phyloP scores from a whole-genome alignment of 2,329 filamentous ascomycete genomes.

The Alternaria ethzedia region DNA sequence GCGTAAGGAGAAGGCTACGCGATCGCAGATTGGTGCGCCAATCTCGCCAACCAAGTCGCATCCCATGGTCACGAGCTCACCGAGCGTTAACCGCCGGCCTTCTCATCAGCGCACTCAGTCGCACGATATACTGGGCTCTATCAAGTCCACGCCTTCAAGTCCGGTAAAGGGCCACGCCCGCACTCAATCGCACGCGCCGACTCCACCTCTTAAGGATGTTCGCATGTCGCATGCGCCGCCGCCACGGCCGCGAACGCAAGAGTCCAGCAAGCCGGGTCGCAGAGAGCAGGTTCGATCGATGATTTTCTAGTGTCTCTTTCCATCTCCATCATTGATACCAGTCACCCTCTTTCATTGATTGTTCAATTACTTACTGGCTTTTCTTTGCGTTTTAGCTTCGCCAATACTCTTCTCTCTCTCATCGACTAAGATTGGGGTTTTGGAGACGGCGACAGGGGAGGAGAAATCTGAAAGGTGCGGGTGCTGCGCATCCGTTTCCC shows the following conservation, averaged over 20 bases:
- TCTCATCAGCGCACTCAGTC: slow-evolving; percentile 41
- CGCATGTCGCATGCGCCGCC: slow-evolving; percentile 33
- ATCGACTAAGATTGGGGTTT: slow-evolving; percentile 32
- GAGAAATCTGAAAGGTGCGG: slow-evolving; percentile 11
- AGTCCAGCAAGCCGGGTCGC: slow-evolving; percentile 31
- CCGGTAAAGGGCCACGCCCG: slow-evolving; percentile 42
- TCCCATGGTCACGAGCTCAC: slow-evolving; percentile 24
- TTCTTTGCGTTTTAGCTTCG: slow-evolving; percentile 34
- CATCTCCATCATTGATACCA: slow-evolving; percentile 34
- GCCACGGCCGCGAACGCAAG: slow-evolving; percentile 39
- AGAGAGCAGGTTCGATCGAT: slow-evolving; percentile 52
- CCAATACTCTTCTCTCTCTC: slow-evolving; percentile 21
- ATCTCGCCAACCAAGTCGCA: slow-evolving; percentile 22
- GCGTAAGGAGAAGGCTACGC: slow-evolving; percentile 39
- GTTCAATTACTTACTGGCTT: slow-evolving; percentile 35
- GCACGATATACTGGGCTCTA: slow-evolving; percentile 26
- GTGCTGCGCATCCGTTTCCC: slow-evolving; percentile 26
- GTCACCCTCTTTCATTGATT: slow-evolving; percentile 20
- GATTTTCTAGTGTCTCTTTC: slow-evolving; percentile 43
- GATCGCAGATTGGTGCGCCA: slow-evolving; percentile 30
- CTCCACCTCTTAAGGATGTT: slow-evolving; percentile 40
- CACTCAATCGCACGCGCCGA: slow-evolving; percentile 39
- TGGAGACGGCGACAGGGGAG: slow-evolving; percentile 13
- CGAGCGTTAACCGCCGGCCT: slow-evolving; percentile 20
- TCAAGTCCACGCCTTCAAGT: slow-evolving; percentile 35